phyloP scores from a whole-genome alignment of 768 basidiomycete species.

The Lactarius hatsudake region DNA sequence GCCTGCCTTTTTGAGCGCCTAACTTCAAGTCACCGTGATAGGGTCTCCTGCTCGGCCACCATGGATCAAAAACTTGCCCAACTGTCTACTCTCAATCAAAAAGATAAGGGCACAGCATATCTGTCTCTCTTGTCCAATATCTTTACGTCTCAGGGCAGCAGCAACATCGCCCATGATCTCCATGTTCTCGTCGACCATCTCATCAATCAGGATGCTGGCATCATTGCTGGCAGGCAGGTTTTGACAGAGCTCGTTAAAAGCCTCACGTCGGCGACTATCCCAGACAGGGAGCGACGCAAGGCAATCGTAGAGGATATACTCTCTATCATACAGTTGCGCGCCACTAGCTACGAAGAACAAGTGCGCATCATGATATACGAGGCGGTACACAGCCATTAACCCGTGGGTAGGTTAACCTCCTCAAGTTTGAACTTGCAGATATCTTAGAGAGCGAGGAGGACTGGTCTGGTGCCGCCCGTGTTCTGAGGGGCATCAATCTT shows the following conservation, averaged over 20 bases:
- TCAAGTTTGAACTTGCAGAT: constrained; percentile 89
- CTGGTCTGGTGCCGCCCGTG: constrained; percentile 89
- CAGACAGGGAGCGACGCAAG: constrained; percentile 58
- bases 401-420: constrained; percentile 61
- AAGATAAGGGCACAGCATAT: constrained; percentile 80
- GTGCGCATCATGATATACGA: constrained; percentile 42
- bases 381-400: constrained; percentile 8
- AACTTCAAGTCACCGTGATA: background rate
- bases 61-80: constrained; percentile 72
- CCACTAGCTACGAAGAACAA: constrained; percentile 95
- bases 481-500: constrained; percentile 88
- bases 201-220: constrained; percentile 76
- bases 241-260: constrained; percentile 78
- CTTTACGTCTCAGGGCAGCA: constrained; percentile 49
- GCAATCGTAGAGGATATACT: constrained; percentile 75
- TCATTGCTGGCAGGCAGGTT: constrained; percentile 87
- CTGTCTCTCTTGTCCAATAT: constrained; percentile 65
- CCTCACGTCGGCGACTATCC: constrained; percentile 54
- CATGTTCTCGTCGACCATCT: constrained; percentile 75
- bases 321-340: constrained; percentile 63
- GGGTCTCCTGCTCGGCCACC: background rate
- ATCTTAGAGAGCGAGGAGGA: constrained; percentile 87
- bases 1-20: background rate
- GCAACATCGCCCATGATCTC: constrained; percentile 52
- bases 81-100: constrained; percentile 64